phyloP scores from a whole-genome alignment of 768 basidiomycete genomes.

The Psilocybe sp. region DNA sequence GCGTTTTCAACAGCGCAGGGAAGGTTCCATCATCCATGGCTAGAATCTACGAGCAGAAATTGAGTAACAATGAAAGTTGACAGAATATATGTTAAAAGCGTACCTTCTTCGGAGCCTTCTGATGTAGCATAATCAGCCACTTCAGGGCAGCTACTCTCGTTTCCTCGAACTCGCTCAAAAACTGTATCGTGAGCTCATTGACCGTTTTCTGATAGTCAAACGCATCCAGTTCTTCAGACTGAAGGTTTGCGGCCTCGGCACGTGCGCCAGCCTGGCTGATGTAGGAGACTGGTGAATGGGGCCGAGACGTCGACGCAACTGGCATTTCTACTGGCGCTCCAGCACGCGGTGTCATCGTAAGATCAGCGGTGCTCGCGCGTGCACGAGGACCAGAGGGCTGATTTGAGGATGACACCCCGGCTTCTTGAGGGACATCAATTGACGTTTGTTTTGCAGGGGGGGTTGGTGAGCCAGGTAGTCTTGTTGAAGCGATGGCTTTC shows the following conservation, averaged over 20 bases:
- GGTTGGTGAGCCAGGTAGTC: constrained; percentile 54
- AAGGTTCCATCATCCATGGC: constrained; percentile 97
- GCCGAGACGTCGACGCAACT: constrained; percentile 37
- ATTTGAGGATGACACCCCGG: background rate
- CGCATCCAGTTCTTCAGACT: constrained; percentile 56
- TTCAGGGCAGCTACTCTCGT: constrained; percentile 93
- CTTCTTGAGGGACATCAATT: constrained; percentile 34
- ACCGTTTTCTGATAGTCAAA: constrained; percentile 95
- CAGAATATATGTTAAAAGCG: constrained; percentile 3
- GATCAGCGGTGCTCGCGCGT: constrained; percentile 32
- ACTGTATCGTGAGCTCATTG: constrained; percentile 88
- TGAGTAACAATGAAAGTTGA: background rate
- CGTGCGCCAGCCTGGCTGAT: constrained; percentile 35
- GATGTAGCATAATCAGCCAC: constrained; percentile 98
- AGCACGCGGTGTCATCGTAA: constrained; percentile 34
- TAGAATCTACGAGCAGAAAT: constrained; percentile 59
- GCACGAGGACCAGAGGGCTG: constrained; percentile 11
- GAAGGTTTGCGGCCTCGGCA: constrained; percentile 25
- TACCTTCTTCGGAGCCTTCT: constrained; percentile 95
- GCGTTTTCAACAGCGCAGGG: constrained; percentile 89
- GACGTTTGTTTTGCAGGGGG: constrained; percentile 35
- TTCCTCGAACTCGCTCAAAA: constrained; percentile 95
- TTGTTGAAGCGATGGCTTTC: constrained; percentile 31
- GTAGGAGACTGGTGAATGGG: constrained; percentile 62
- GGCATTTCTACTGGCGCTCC: constrained; percentile 30